Base-by-base conservation (phyloP, 2,329 filamentous ascomycete genomes). In the Tympanopsis confertula region DNA sequence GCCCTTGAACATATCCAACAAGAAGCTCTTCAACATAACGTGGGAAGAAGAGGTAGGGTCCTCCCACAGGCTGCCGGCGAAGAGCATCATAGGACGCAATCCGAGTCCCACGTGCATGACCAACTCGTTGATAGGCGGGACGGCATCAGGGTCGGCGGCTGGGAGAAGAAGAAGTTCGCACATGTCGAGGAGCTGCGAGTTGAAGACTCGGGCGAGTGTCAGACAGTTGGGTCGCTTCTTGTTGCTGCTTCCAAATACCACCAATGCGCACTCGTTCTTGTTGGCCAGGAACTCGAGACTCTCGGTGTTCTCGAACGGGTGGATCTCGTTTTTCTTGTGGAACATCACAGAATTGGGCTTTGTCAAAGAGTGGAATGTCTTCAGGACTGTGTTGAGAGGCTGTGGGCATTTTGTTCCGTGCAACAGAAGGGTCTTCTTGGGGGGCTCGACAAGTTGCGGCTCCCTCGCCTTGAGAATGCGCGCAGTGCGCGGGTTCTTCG, bases 261-360 rank as follows among this genome's bases (percentile, higher is more conserved):
- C 30, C 12, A 33, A 12, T 13, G 10, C 30, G 30, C 10, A 10
- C 30, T 33, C 30, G 15, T 33, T 33, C 30, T 33, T 33, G 30
- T 33, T 33, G 30, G 30, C 30, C 12, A 33, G 30, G 30, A 33
- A 33, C 30, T 33, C 30, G 30, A 33, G 30, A 15, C 30, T 33
- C 30, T 33, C 30, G 30, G 30, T 18, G 30, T 7, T 33, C 30
- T 33, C 30, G 30, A 33, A 33, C 15, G 30, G 30, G 30, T 17
- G 30, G 30, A 33, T 33, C 15, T 33, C 30, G 15, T 33, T 33
- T 15, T 33, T 33, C 30, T 33, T 33, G 30, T 33, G 30, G 15
- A 33, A 33, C 10, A 33, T 10, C 10, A 33, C 30, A 15, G 30
- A 33, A 15, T 33, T 17, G 10, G 30, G 30, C 7, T 13, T 18